Evolutionary conservation across 768 basidiomycete species (phyloP).

Genomic region (Leccinellum luteum): DNA sequence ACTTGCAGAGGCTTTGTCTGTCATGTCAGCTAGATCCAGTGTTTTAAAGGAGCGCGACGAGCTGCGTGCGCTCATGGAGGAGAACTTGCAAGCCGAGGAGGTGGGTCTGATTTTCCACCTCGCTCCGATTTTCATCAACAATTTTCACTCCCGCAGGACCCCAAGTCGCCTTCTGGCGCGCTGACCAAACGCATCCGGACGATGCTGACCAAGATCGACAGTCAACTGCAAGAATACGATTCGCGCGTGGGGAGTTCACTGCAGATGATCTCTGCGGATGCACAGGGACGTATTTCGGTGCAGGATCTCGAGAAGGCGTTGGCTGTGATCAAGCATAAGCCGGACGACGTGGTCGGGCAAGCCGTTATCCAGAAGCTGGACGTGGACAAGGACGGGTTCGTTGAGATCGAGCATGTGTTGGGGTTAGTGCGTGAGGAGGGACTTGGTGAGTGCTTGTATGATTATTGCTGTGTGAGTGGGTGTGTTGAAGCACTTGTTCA

Average conservation of each 20-base stretch:
- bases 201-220: conserved; percentile 95
- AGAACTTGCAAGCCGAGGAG: conserved; percentile 88
- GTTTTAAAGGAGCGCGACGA: conserved; percentile 96
- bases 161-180: conserved; percentile 78
- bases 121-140: neutral
- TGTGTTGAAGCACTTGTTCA: conserved; percentile 21
- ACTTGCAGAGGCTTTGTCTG: conserved; percentile 84
- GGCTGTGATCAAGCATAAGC: conserved; percentile 89
- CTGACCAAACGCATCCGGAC: conserved; percentile 92
- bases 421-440: conserved; percentile 87
- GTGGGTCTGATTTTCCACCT: conserved; percentile 34
- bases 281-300: conserved; percentile 86
- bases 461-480: neutral
- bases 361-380: conserved; percentile 91
- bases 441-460: conserved; percentile 48
- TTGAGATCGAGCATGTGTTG: conserved; percentile 92
- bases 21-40: conserved; percentile 90
- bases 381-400: conserved; percentile 93
- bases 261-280: conserved; percentile 82
- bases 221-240: conserved; percentile 91
- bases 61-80: conserved; percentile 87
- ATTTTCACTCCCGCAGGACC: conserved; percentile 47
- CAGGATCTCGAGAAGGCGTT: conserved; percentile 88
- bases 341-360: conserved; percentile 84
- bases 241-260: conserved; percentile 78